A percentile compares a stretch with the other conserved stretches of the same genome.
Evolutionary conservation across 2,329 filamentous ascomycete species (phyloP).

Genomic region (Trichoderma cornu-damae): DNA sequence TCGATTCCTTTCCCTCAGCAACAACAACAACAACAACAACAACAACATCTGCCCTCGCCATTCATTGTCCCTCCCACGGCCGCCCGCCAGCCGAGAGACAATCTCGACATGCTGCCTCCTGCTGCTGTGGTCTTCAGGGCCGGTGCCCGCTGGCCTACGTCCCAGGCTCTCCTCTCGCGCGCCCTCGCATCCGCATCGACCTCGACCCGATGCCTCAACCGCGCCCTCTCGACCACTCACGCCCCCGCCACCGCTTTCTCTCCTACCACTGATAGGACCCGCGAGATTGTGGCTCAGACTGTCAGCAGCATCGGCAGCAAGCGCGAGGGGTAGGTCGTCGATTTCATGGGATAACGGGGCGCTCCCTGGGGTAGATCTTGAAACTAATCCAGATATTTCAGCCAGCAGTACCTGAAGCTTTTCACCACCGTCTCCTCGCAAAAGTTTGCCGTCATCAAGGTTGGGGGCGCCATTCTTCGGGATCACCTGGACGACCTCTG

Average conservation of each 20-base stretch:
- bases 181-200: neutral
- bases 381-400: neutral
- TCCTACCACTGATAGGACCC: neutral
- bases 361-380: neutral
- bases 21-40: too few relatives aligned
- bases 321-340: neutral
- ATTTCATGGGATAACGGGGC: neutral
- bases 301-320: too few relatives aligned
- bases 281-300: too few relatives aligned
- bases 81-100: neutral
- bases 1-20: too few relatives aligned
- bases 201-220: neutral
- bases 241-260: neutral
- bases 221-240: neutral
- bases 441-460: constrained; percentile 97
- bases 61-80: too few relatives aligned
- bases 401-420: constrained; percentile 91
- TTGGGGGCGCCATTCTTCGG: constrained; percentile 94
- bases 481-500: too few relatives aligned
- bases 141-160: neutral
- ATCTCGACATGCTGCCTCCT: neutral
- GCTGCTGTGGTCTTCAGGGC: neutral
- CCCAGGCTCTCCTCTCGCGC: neutral
- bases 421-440: constrained; percentile 96
- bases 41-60: neutral